These are phyloP conservation scores for Immersiporthe knoxdaviesiana DNA, from an alignment of 2,329 filamentous ascomycete genomes.

Conservation along the genomic window DNA sequence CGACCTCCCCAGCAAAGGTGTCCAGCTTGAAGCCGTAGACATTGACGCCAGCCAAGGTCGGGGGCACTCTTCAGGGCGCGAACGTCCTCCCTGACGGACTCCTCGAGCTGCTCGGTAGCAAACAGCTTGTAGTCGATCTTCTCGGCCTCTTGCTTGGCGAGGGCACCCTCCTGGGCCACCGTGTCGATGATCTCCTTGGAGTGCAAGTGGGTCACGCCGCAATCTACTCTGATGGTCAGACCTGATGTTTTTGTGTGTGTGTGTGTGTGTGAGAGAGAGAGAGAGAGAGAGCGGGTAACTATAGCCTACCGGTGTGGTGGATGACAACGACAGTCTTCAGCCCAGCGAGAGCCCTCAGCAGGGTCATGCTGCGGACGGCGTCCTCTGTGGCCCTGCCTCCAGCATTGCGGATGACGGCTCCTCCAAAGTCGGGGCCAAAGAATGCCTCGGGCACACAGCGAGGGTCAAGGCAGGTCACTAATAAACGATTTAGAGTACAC, in stretches of 20 bases:
- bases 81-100: constrained; percentile 24
- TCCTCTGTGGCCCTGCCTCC: constrained; percentile 25
- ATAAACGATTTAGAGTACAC: background rate
- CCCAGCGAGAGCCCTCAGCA: constrained; percentile 13
- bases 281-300: no score
- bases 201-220: constrained; percentile 18
- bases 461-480: constrained; percentile 26
- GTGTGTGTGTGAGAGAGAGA: no score
- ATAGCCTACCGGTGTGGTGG: constrained; percentile 24
- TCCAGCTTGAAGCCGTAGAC: constrained; percentile 25
- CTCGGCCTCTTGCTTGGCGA: constrained; percentile 11
- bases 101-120: constrained; percentile 6
- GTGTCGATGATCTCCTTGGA: constrained; percentile 9
- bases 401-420: constrained; percentile 22
- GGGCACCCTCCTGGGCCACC: background rate
- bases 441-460: constrained; percentile 25
- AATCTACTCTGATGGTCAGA: constrained; percentile 7
- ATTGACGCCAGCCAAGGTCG: constrained; percentile 16
- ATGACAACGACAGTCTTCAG: constrained; percentile 16
- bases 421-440: constrained; percentile 20
- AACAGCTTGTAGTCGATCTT: constrained; percentile 21
- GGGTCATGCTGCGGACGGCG: constrained; percentile 17
- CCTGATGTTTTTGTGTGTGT: no score
- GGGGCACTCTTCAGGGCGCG: constrained; percentile 10
- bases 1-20: constrained; percentile 24